Evolutionary conservation across 176 grass and related monocot genomes (phyloP), one percentile per base, ranked within the genome.

Genomic region (Puya raimondii): DNA sequence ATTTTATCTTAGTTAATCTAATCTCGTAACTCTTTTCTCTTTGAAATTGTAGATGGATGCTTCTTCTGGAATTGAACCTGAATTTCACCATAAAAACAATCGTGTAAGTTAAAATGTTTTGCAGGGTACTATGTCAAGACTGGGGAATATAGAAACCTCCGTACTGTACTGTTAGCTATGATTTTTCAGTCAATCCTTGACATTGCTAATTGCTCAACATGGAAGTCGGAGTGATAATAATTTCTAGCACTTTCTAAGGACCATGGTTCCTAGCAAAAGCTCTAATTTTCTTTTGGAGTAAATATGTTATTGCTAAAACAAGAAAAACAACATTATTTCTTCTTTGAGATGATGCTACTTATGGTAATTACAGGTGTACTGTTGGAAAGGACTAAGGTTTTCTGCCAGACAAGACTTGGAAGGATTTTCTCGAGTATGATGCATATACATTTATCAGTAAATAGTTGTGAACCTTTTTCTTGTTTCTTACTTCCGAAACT

Each of bases 361-460:
- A 9, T 20, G 16, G 9, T 61, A 18, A 61, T 18, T 61, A 79
- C 79, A 96, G 92, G 92, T 97, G 29, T 97, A 92, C 68, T 97
- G 93, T 48, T 97, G 93, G 93, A 97, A 92, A 82, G 93, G 93
- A 1, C 80, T 97, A 52, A 76, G 93, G 3, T 92, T 92, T 85
- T 74, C 89, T 12, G 93, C 93, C 9, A 81, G 82, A 74, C 93
- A 97, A 22, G 93, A 97, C 68, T 54, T 97, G 72, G 93, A 97
- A 78, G 79, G 82, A 14, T 97, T 97, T 81, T 83, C 84, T 53
- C 84, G 89, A 70, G 92, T 96, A 89, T 79, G 76, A 12, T 68
- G 63, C 68, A 22, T 21, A 65, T 53, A 65, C 23, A 56, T 74
- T 15, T 64, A 25, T 72, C 33, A 11, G 14, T 76, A 65, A 4